phyloP scores from a whole-genome alignment of 257 asterid species.

The Verbena officinalis region DNA sequence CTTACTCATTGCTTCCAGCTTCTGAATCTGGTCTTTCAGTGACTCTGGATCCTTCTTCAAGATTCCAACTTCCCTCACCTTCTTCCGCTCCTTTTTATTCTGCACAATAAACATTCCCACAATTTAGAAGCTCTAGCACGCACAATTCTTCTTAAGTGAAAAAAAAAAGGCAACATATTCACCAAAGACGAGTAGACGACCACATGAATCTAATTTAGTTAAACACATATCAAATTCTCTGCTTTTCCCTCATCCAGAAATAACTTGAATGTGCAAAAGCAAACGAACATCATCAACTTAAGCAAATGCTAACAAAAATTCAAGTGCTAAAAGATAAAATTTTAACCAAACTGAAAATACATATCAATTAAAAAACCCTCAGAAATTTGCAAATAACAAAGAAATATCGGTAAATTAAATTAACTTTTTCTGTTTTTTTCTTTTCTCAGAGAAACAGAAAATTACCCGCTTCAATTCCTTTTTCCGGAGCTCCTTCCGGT shows the following conservation, averaged over 20 bases:
- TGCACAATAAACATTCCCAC: constrained; percentile 32
- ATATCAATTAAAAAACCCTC: background rate
- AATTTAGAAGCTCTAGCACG: constrained; percentile 1
- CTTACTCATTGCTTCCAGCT: constrained; percentile 90
- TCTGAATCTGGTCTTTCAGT: constrained; percentile 74
- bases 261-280: background rate
- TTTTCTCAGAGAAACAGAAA: no score
- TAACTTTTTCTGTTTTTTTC: no score
- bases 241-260: background rate
- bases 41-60: constrained; percentile 93
- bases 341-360: background rate
- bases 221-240: background rate
- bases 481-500: constrained; percentile 89
- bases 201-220: background rate
- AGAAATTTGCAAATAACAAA: background rate
- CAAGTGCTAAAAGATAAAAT: background rate
- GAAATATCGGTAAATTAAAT: background rate
- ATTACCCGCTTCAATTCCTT: constrained; percentile 90
- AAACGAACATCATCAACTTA: background rate
- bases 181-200: background rate
- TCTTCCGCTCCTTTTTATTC: constrained; percentile 95
- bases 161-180: background rate
- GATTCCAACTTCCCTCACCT: constrained; percentile 94
- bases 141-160: constrained; percentile 3
- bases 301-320: background rate